Conservation (phyloP, 495 filamentous ascomycete genomes). For the Aspergillus kassunensis region DNA sequence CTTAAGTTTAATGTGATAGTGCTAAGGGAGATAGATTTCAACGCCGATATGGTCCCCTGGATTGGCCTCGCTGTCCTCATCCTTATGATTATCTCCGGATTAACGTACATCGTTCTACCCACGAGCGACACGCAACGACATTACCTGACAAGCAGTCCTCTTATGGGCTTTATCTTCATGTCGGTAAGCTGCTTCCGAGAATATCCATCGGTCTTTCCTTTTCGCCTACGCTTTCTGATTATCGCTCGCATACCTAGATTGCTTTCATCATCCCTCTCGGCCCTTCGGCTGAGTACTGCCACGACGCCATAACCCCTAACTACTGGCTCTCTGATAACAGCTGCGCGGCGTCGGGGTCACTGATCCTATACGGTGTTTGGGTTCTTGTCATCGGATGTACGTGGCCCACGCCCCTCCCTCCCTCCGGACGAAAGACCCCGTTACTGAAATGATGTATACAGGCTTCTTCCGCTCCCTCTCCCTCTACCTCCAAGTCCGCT, state of each 20-base stretch:
- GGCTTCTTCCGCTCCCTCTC: slow-evolving; percentile 76
- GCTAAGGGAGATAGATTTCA: background rate
- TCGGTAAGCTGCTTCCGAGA: slow-evolving; percentile 35
- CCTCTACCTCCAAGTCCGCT: slow-evolving; percentile 86
- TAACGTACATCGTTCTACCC: slow-evolving; percentile 70
- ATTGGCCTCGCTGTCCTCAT: slow-evolving; percentile 62
- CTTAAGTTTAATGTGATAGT: too few species aligned
- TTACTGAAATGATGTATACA: slow-evolving; percentile 11
- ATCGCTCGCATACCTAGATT: background rate
- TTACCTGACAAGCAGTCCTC: slow-evolving; percentile 57
- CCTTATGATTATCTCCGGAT: slow-evolving; percentile 61
- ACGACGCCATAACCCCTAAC: slow-evolving; percentile 74
- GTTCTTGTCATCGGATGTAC: slow-evolving; percentile 65
- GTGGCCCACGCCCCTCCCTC: slow-evolving; percentile 7
- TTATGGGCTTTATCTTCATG: slow-evolving; percentile 26
- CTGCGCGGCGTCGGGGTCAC: slow-evolving; percentile 73
- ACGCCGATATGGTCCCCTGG: slow-evolving; percentile 60
- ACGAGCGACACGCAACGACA: slow-evolving; percentile 73
- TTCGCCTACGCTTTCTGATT: too few species aligned
- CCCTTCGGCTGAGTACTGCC: slow-evolving; percentile 66
- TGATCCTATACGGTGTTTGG: slow-evolving; percentile 73
- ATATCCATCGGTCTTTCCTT: too few species aligned
- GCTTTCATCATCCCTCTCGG: slow-evolving; percentile 78
- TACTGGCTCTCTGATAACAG: slow-evolving; percentile 69
- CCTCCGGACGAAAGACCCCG: background rate